Conservation (phyloP, 1,284 basidiomycete genomes). For the Kwoniella shivajii region DNA sequence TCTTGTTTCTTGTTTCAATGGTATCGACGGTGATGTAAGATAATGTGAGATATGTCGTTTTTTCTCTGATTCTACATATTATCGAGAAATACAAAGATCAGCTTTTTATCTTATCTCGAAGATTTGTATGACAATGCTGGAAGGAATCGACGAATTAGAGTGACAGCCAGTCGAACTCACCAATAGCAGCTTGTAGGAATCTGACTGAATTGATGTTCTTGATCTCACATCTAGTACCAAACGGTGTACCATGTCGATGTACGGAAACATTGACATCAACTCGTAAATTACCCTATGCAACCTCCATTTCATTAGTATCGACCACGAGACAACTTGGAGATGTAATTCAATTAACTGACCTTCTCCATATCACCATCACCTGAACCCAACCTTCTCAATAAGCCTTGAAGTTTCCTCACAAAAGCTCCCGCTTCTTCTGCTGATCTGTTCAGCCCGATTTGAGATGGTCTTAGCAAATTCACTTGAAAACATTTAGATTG, state of each 20-base stretch:
- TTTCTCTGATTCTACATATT: constrained; percentile 53
- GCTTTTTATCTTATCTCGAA: background rate
- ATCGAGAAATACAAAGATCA: background rate
- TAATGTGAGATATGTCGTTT: constrained; percentile 49
- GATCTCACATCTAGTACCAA: constrained; percentile 89
- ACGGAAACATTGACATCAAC: constrained; percentile 97
- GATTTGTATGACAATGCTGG: background rate
- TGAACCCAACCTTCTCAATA: constrained; percentile 79
- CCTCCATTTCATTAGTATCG: too few species aligned
- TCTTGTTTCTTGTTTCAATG: constrained; percentile 76
- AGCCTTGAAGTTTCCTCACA: constrained; percentile 77
- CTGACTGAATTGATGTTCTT: constrained; percentile 95
- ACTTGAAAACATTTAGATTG: too few species aligned
- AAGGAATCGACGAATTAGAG: background rate
- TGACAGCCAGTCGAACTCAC: constrained; percentile 62
- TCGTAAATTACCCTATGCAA: constrained; percentile 88
- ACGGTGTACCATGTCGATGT: constrained; percentile 64
- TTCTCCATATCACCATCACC: constrained; percentile 98
- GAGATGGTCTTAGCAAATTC: too few species aligned
- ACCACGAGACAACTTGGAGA: background rate
- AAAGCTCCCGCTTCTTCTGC: constrained; percentile 91
- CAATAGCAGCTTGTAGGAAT: constrained; percentile 83
- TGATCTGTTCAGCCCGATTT: too few species aligned
- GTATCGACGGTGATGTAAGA: constrained; percentile 20
- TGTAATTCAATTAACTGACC: constrained; percentile 55